Conservation (phyloP, 1,284 basidiomycete genomes). For the Ceratobasidium sp. region DNA sequence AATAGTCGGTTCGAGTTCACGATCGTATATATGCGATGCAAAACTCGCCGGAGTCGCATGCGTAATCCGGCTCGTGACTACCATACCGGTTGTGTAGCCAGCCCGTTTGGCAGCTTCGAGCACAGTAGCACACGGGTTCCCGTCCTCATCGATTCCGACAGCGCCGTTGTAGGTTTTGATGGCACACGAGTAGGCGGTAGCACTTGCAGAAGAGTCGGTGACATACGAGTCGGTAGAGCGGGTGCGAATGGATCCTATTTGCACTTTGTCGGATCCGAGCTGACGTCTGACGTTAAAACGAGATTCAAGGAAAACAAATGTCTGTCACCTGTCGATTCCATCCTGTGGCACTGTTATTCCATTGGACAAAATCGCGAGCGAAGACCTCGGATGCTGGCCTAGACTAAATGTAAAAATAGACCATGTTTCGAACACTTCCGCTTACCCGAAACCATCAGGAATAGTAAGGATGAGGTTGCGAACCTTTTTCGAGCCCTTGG, state of each 20-base stretch:
- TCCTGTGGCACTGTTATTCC: slow-evolving; percentile 29
- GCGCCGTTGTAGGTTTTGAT: slow-evolving; percentile 47
- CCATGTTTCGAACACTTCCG: neutral
- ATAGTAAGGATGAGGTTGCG: slow-evolving; percentile 43
- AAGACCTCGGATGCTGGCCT: slow-evolving; percentile 48
- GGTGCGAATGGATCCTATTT: slow-evolving; percentile 47
- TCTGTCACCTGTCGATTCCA: slow-evolving; percentile 34
- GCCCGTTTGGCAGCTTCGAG: slow-evolving; percentile 48
- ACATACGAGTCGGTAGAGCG: slow-evolving; percentile 47
- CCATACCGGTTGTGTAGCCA: slow-evolving; percentile 46
- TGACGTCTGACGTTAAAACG: neutral
- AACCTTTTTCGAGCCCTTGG: slow-evolving; percentile 1
- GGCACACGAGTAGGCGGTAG: slow-evolving; percentile 48
- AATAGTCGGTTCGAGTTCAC: slow-evolving; percentile 47
- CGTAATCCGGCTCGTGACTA: slow-evolving; percentile 47
- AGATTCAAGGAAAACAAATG: neutral
- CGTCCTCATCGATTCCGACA: slow-evolving; percentile 47
- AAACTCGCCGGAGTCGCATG: slow-evolving; percentile 48
- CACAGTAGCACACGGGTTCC: slow-evolving; percentile 47
- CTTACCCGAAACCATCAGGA: slow-evolving; percentile 46
- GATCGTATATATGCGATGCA: slow-evolving; percentile 46
- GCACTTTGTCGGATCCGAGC: slow-evolving; percentile 46
- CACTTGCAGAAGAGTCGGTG: slow-evolving; percentile 48
- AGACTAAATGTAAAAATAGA: neutral
- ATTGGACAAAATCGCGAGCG: slow-evolving; percentile 45